Base-by-base conservation (phyloP, 225 moss, liverwort and hornwort genomes). In the Physcomitrium patens region DNA sequence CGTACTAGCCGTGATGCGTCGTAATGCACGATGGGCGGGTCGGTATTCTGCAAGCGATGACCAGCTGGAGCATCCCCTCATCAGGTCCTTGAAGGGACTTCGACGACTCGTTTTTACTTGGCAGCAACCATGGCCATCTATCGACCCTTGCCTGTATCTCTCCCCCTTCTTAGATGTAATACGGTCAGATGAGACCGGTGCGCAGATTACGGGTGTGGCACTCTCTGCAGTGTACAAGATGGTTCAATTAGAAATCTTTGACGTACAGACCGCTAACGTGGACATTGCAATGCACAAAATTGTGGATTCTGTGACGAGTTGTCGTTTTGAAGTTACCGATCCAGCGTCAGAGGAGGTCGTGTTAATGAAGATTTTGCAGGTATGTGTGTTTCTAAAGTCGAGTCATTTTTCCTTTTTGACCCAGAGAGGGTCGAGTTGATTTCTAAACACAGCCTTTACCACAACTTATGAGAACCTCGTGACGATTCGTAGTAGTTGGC, bases 331-430 rank as follows among this genome's bases (percentile, higher is more conserved):
- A 75, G 91, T 89, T 31, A 91, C 89, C 53, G 89, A 91, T 86
- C 89, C 89, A 70, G 86, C 84, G 16, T 91, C 91, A 2, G 91
- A 91, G 68, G 91, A 91, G 80, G 86, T 91, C 26, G 91, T 91
- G 4, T 77, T 91, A 72, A 91, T 91, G 91, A 91, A 91, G 82
- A 89, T 91, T 55, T 76, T 91, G 59, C 91, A 89, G 77, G 77
- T 77, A 58, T 5, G 58, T 56, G 7, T 7, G 9, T 22, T 9
- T 9, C n/a, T 53, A 7, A 1, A 53, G 17, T 53, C 12, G 49
- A 12, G 12, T 12, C 1, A 49, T 12, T 5, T 3, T 49, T 5
- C 2, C 49, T 49, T 49, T 49, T 49, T 49, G 49, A 49, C 12
- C 13, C 15, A 14, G 5, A 49, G 12, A 15, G 15, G 19, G 8